Conservation (phyloP, 2,329 filamentous ascomycete species). For the Colletotrichum theobromicola region DNA sequence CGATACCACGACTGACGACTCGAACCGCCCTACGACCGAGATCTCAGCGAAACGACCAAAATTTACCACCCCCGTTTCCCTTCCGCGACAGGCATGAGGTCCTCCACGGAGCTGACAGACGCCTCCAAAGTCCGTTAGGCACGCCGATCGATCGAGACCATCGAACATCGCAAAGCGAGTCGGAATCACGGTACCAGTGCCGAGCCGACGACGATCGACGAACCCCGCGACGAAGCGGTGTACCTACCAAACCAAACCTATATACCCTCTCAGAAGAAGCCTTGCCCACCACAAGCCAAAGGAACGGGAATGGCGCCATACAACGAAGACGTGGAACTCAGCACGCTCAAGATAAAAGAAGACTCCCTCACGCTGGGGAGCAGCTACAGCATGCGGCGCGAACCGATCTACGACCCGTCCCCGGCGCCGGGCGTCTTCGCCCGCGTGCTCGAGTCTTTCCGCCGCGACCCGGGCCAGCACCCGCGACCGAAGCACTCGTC, state of each 20-base stretch:
- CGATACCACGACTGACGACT: not conserved
- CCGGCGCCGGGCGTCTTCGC: constrained; percentile 37
- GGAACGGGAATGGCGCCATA: constrained; percentile 37
- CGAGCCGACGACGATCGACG: not conserved
- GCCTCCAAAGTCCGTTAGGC: not conserved
- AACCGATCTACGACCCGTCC: constrained; percentile 49
- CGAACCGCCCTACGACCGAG: not conserved
- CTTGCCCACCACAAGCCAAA: not conserved
- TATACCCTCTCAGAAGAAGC: constrained; percentile 1
- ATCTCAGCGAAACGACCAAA: not conserved
- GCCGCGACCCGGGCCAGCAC: constrained; percentile 59
- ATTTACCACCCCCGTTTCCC: not conserved
- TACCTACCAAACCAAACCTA: not conserved
- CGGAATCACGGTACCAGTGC: not conserved
- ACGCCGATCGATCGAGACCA: not conserved
- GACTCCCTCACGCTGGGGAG: constrained; percentile 58
- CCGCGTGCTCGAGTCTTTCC: constrained; percentile 66
- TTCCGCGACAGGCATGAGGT: constrained; percentile 12
- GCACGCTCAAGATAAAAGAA: constrained; percentile 63
- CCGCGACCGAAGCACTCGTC: constrained; percentile 51
- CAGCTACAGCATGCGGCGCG: constrained; percentile 57
- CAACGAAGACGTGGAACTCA: constrained; percentile 56
- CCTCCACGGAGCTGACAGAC: not conserved
- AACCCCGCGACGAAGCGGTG: not conserved
- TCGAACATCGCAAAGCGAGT: not conserved